phyloP scores from a whole-genome alignment of 345 rosid species.

The Raphanus raphanistrum region DNA sequence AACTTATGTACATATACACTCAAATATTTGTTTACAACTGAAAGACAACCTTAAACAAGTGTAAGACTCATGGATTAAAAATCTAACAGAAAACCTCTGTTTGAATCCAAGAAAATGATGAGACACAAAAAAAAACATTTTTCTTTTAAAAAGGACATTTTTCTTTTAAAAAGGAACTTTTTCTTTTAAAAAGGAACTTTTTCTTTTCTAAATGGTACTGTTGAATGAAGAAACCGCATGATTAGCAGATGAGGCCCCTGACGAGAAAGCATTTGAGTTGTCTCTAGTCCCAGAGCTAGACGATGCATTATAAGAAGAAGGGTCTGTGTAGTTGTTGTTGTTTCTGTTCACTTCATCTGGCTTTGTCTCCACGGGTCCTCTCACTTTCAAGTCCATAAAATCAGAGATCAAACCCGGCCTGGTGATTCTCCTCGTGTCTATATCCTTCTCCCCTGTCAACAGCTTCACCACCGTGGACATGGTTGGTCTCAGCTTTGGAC shows the following conservation, averaged over 20 bases:
- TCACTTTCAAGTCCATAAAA: constrained; percentile 78
- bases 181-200: neutral
- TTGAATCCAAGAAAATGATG: constrained; percentile 3
- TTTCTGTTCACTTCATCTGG: constrained; percentile 22
- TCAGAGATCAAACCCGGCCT: constrained; percentile 78
- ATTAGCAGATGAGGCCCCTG: constrained; percentile 48
- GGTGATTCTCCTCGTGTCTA: constrained; percentile 44
- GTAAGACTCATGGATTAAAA: constrained; percentile 6
- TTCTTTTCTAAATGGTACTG: constrained; percentile 23
- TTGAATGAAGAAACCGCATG: constrained; percentile 46
- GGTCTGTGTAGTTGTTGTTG: constrained; percentile 19
- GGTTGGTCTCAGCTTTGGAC: constrained; percentile 66
- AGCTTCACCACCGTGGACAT: constrained; percentile 67
- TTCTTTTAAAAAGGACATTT: neutral
- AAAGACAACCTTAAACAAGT: constrained; percentile 16
- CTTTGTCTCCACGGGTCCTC: constrained; percentile 36
- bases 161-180: too few relatives aligned
- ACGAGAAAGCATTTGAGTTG: constrained; percentile 44
- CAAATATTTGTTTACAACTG: constrained; percentile 29
- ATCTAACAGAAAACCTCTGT: constrained; percentile 19
- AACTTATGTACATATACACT: constrained; percentile 19
- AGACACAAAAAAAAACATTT: neutral
- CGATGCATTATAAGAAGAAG: constrained; percentile 43
- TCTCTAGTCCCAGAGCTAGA: constrained; percentile 51
- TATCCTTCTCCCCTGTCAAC: constrained; percentile 51